A percentile compares a stretch with the other conserved stretches of the same genome.
phyloP scores from a whole-genome alignment of 257 asterid genomes.

The Scutellaria galericulata region DNA sequence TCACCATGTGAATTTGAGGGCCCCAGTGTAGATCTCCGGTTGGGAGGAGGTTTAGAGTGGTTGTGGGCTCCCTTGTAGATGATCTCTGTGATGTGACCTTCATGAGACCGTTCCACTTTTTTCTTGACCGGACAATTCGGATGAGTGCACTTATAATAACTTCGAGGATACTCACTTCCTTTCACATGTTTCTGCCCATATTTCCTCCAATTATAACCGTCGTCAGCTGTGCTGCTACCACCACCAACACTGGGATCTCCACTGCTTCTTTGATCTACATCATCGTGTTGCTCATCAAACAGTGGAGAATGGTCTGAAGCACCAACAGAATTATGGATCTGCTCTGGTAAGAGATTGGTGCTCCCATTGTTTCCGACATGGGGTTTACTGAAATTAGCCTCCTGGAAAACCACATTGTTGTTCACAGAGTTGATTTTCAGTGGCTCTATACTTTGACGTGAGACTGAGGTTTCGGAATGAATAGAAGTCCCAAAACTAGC shows the following conservation, averaged over 20 bases:
- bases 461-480: conserved; percentile 44
- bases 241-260: conserved; percentile 56
- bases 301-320: conserved; percentile 62
- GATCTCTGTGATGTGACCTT: conserved; percentile 80
- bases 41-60: conserved; percentile 77
- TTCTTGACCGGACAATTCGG: conserved; percentile 77
- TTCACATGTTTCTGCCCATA: conserved; percentile 91
- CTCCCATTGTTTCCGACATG: conserved; percentile 42
- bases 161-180: conserved; percentile 87
- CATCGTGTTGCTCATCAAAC: conserved; percentile 61
- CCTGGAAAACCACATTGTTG: conserved; percentile 40
- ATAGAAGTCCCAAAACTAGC: conserved; percentile 44
- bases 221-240: conserved; percentile 64
- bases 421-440: conserved; percentile 30
- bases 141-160: conserved; percentile 87
- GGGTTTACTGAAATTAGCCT: conserved; percentile 46
- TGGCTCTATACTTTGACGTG: conserved; percentile 39
- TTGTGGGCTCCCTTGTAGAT: conserved; percentile 80
- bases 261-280: conserved; percentile 57
- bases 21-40: conserved; percentile 60
- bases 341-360: conserved; percentile 41
- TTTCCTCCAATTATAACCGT: conserved; percentile 87
- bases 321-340: conserved; percentile 41
- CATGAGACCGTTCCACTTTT: conserved; percentile 76
- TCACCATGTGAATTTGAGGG: conserved; percentile 50